phyloP scores from a whole-genome alignment of 805 yeast species.

The Candida bentonensis region DNA sequence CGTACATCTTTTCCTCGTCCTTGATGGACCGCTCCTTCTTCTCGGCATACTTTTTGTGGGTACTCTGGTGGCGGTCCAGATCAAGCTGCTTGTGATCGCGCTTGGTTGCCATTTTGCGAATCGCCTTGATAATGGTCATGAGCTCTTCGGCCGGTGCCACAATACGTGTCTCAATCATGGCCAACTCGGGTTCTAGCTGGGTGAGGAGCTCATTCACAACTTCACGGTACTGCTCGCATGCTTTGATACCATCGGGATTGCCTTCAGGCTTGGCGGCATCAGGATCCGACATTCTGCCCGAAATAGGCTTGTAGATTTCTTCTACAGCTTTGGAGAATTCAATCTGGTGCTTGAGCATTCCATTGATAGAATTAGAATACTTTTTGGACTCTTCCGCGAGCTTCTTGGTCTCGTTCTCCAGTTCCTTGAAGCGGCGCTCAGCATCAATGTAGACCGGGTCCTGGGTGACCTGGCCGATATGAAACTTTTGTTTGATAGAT shows the following conservation, averaged over 20 bases:
- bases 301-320: conserved; percentile 89
- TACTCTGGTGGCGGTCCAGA: conserved; percentile 68
- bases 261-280: conserved; percentile 78
- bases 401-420: conserved; percentile 80
- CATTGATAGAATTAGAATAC: conserved; percentile 83
- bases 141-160: conserved; percentile 87
- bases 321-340: conserved; percentile 94
- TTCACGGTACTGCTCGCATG: conserved; percentile 81
- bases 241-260: conserved; percentile 92
- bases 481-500: conserved; percentile 73
- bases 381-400: conserved; percentile 81
- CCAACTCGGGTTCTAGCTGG: conserved; percentile 82
- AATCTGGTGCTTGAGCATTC: conserved; percentile 84
- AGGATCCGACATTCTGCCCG: conserved; percentile 86
- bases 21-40: conserved; percentile 75
- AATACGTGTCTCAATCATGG: conserved; percentile 77
- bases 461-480: conserved; percentile 49
- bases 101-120: conserved; percentile 88
- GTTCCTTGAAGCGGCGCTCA: conserved; percentile 86
- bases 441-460: conserved; percentile 93
- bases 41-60: conserved; percentile 56
- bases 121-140: conserved; percentile 62
- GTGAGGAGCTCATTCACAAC: conserved; percentile 78
- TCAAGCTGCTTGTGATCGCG: conserved; percentile 93
- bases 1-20: conserved; percentile 83